phyloP scores from a whole-genome alignment of 352 stramenopile genomes.

The Globisporangium middletonii region DNA sequence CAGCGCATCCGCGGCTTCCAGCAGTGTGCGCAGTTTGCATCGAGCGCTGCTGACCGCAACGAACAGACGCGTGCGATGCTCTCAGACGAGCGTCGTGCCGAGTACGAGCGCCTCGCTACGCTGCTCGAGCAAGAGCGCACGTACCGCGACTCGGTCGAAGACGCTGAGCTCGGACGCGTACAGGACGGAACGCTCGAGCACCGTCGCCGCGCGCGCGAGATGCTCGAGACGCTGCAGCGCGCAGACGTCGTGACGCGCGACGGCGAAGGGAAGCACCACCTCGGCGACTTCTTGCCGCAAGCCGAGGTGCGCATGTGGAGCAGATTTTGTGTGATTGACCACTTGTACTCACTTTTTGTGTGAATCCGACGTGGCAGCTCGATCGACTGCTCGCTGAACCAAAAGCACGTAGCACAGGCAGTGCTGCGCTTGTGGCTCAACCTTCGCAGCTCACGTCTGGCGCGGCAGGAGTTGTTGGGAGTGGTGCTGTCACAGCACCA shows the following conservation, averaged over 20 bases:
- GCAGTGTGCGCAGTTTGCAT: slow-evolving; percentile 9
- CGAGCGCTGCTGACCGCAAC: neutral
- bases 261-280: slow-evolving; percentile 17
- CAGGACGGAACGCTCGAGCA: slow-evolving; percentile 18
- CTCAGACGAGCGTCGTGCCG: slow-evolving; percentile 9
- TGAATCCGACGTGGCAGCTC: neutral
- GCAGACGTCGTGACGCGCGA: slow-evolving; percentile 9
- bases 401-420: neutral
- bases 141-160: slow-evolving; percentile 16
- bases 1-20: slow-evolving; percentile 19
- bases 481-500: neutral
- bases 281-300: slow-evolving; percentile 17
- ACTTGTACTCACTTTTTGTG: neutral
- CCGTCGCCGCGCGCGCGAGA: slow-evolving; percentile 15
- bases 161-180: slow-evolving; percentile 15
- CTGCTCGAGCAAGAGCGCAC: slow-evolving; percentile 8
- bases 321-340: neutral
- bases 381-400: neutral
- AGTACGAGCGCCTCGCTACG: slow-evolving; percentile 12
- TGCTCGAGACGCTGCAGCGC: slow-evolving; percentile 17
- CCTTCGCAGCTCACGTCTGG: too few relatives aligned
- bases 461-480: neutral
- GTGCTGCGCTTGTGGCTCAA: neutral
- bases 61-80: slow-evolving; percentile 5
- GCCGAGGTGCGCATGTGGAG: slow-evolving; percentile 3